Evolutionary conservation across 139 green algal genomes (phyloP).

Genomic region (Closterium sp.): DNA sequence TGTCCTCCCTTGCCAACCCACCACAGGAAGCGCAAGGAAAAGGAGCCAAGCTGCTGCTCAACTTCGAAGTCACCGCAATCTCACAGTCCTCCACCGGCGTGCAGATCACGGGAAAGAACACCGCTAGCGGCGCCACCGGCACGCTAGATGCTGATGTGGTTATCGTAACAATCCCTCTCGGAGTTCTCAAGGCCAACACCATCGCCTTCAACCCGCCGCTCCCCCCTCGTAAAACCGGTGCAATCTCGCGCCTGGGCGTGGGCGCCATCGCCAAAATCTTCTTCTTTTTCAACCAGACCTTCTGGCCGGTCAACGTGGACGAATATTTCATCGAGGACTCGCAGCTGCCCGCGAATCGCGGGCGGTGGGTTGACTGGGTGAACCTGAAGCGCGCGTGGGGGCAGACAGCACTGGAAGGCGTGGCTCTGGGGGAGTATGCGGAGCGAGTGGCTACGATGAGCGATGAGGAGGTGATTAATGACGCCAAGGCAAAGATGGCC

Average conservation of each 20-base stretch:
- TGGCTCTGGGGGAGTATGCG: conserved; percentile 71
- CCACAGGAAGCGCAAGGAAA: no score
- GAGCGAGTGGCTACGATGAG: conserved; percentile 57
- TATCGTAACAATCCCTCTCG: conserved; percentile 41
- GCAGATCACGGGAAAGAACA: conserved; percentile 12
- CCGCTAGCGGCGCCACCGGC: neutral
- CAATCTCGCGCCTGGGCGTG: conserved; percentile 28
- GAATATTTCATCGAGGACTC: conserved; percentile 56
- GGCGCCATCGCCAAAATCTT: conserved; percentile 49
- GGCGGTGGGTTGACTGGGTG: neutral
- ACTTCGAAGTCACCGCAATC: neutral
- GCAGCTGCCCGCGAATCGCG: neutral
- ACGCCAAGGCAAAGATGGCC: conserved; percentile 70
- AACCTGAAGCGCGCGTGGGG: conserved; percentile 34
- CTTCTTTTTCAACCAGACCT: conserved; percentile 37
- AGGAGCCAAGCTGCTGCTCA: neutral
- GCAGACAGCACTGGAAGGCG: conserved; percentile 68
- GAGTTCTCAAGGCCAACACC: conserved; percentile 30
- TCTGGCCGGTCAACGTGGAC: conserved; percentile 53
- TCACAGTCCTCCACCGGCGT: neutral
- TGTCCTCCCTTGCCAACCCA: no score
- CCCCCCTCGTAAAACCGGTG: conserved; percentile 20
- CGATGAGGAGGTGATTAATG: conserved; percentile 50
- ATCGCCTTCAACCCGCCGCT: conserved; percentile 33
- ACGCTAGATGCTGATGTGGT: conserved; percentile 42